A percentile compares a stretch with the other conserved stretches of the same genome.
phyloP scores from a whole-genome alignment of 1,284 basidiomycete species.

The Irpex lacteus region DNA sequence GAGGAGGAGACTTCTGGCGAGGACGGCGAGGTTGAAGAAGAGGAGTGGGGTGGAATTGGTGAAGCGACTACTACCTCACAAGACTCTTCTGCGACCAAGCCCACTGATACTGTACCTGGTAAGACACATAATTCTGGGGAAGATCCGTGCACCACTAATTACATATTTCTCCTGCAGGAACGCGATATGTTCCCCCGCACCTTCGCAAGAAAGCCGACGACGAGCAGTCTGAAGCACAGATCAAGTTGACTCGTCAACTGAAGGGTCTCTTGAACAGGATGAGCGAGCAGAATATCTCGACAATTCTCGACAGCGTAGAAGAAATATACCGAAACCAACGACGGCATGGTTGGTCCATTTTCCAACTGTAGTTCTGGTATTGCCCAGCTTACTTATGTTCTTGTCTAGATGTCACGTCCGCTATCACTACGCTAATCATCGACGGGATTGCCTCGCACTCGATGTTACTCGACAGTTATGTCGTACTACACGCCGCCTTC shows the following conservation, averaged over 20 bases:
- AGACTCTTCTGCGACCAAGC: not conserved
- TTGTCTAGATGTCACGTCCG: slow-evolving; percentile 74
- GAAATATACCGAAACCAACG: slow-evolving; percentile 76
- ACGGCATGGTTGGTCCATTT: slow-evolving; percentile 66
- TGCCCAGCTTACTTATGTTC: not conserved
- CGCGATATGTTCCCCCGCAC: slow-evolving; percentile 63
- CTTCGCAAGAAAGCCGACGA: slow-evolving; percentile 39
- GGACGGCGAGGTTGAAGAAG: slow-evolving; percentile 21
- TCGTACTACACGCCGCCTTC: slow-evolving; percentile 88
- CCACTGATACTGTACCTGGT: slow-evolving; percentile 36
- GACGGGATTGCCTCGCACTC: slow-evolving; percentile 82
- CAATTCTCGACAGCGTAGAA: slow-evolving; percentile 79
- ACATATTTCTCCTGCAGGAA: not conserved
- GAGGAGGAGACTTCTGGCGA: slow-evolving; percentile 22
- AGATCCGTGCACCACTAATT: slow-evolving; percentile 1
- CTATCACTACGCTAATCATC: slow-evolving; percentile 77
- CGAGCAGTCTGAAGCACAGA: slow-evolving; percentile 44
- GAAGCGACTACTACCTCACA: not conserved
- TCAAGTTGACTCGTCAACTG: slow-evolving; percentile 74
- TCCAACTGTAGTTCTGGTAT: not conserved
- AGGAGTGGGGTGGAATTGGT: slow-evolving; percentile 26
- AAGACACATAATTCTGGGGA: slow-evolving; percentile 68
- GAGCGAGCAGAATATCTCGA: slow-evolving; percentile 88
- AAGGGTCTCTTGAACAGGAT: slow-evolving; percentile 91
- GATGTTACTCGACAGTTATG: slow-evolving; percentile 86